Conservation (phyloP, 768 basidiomycete genomes). For the Lepiota brunneoincarnata region DNA sequence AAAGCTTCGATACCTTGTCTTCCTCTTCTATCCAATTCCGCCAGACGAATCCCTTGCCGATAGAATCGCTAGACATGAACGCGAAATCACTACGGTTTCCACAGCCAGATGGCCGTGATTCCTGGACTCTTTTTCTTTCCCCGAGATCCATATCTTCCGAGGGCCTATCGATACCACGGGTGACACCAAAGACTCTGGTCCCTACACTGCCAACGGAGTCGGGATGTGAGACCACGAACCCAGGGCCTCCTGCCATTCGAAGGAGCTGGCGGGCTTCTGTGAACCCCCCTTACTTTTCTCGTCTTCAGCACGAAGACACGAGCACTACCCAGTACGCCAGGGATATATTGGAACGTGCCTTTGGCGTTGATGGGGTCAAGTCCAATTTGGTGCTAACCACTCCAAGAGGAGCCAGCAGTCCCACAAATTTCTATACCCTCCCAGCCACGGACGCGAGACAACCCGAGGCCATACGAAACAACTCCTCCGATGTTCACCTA, state of each 20-base stretch:
- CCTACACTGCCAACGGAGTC: constrained; percentile 1
- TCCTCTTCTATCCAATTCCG: constrained; percentile 9
- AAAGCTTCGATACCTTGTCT: not conserved
- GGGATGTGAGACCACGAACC: not conserved
- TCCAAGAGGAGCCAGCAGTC: not conserved
- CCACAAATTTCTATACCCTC: not conserved
- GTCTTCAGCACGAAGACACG: not conserved
- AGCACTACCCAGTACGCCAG: constrained; percentile 4
- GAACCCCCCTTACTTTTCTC: not conserved
- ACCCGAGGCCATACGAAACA: not conserved
- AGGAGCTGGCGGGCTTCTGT: not conserved
- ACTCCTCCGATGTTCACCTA: not conserved
- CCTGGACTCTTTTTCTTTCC: constrained; percentile 29
- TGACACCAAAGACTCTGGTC: constrained; percentile 13
- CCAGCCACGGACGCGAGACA: not conserved
- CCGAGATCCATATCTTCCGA: constrained; percentile 16
- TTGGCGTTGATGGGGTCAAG: not conserved
- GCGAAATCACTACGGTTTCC: constrained; percentile 14
- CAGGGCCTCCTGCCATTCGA: not conserved
- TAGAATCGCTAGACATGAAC: not conserved
- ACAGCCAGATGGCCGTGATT: constrained; percentile 25
- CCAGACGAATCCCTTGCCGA: not conserved
- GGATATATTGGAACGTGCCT: constrained; percentile 4
- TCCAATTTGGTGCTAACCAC: not conserved
- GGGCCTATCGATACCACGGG: constrained; percentile 9